A percentile compares a stretch with the other conserved stretches of the same genome.
Conservation (phyloP, 768 basidiomycete genomes). For the Pholiota molesta region DNA sequence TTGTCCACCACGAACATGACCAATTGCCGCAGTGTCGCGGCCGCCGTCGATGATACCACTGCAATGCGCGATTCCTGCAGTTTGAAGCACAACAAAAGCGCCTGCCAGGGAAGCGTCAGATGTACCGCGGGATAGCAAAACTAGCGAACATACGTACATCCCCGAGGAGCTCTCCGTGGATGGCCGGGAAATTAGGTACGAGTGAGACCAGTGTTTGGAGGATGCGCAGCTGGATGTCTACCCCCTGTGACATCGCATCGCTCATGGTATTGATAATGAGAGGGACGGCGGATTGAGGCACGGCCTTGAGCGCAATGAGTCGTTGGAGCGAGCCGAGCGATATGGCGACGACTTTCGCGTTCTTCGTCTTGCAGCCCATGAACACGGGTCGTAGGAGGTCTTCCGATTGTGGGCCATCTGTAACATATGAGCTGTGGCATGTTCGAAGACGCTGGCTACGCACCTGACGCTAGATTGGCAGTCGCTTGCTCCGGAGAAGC, state of each 20-base stretch:
- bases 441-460: constrained; percentile 24
- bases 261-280: constrained; percentile 83
- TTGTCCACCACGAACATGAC: constrained; percentile 99
- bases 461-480: constrained; percentile 72
- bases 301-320: constrained; percentile 84
- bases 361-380: constrained; percentile 92
- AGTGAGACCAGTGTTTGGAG: constrained; percentile 91
- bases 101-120: constrained; percentile 46
- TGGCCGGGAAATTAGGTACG: constrained; percentile 82
- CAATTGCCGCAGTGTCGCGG: constrained; percentile 92
- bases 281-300: constrained; percentile 78
- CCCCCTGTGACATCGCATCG: constrained; percentile 89
- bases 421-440: not conserved
- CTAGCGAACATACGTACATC: constrained; percentile 56
- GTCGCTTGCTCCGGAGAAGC: constrained; percentile 84
- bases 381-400: constrained; percentile 86
- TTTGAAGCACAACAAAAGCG: constrained; percentile 91
- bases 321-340: constrained; percentile 90
- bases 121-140: not conserved
- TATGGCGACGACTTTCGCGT: constrained; percentile 92
- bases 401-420: constrained; percentile 80
- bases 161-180: constrained; percentile 79
- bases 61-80: constrained; percentile 94
- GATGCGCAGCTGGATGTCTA: constrained; percentile 95
- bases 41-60: constrained; percentile 96